These are phyloP conservation scores for Fusarium odoratissimum DNA, from an alignment of 2,329 filamentous ascomycete genomes.

Conservation along the genomic window DNA sequence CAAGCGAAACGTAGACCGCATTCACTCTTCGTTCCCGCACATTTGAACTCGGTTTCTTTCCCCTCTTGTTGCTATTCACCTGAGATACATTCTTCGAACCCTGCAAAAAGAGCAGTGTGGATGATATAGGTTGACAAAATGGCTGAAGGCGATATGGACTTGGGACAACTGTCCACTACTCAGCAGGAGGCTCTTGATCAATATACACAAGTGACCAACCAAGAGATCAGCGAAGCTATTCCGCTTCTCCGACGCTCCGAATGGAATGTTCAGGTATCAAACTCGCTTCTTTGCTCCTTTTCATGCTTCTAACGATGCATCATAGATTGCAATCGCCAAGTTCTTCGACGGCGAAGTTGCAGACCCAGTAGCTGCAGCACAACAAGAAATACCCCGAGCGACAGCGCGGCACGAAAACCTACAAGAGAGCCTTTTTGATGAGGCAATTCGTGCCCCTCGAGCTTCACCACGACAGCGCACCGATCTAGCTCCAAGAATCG, in stretches of 20 bases:
- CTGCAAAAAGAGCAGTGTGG: background rate
- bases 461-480: slow-evolving; percentile 50
- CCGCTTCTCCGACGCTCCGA: slow-evolving; percentile 85
- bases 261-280: slow-evolving; percentile 91
- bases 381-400: slow-evolving; percentile 71
- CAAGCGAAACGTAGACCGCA: slow-evolving; percentile 5
- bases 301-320: slow-evolving; percentile 8
- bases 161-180: slow-evolving; percentile 76
- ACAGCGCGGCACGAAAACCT: slow-evolving; percentile 79
- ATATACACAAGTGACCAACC: slow-evolving; percentile 88
- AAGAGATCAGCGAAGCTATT: slow-evolving; percentile 80
- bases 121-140: slow-evolving; percentile 38
- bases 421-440: slow-evolving; percentile 65
- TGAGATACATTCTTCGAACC: background rate
- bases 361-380: slow-evolving; percentile 81
- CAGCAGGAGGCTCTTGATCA: slow-evolving; percentile 90
- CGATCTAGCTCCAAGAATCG: slow-evolving; percentile 84
- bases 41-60: background rate
- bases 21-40: background rate
- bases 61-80: background rate
- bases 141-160: slow-evolving; percentile 59
- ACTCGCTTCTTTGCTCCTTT: background rate
- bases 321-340: slow-evolving; percentile 91
- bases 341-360: slow-evolving; percentile 97
- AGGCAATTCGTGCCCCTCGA: slow-evolving; percentile 37